A percentile compares a stretch with the other conserved stretches of the same genome.
These are phyloP conservation scores for Triticum monococcum DNA, from an alignment of 176 grass and related monocot species.

Conservation along the genomic window DNA sequence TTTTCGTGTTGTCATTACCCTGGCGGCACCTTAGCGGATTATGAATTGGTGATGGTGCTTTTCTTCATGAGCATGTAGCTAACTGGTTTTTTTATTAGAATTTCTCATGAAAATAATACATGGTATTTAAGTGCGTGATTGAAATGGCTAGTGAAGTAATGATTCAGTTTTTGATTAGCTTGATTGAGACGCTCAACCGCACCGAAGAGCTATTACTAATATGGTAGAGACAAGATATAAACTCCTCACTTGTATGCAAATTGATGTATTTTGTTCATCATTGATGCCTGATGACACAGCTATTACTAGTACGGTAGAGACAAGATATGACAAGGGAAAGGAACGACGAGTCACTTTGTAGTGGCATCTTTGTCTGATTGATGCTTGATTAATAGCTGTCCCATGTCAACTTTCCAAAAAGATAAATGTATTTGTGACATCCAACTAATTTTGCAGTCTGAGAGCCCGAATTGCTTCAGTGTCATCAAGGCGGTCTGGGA, in stretches of 20 bases:
- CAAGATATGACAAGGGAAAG: not conserved
- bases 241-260: not conserved
- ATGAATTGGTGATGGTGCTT: no score
- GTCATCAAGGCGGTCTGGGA: constrained; percentile 89
- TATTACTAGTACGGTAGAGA: not conserved
- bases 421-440: not conserved
- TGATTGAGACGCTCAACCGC: not conserved
- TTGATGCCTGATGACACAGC: not conserved
- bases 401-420: not conserved
- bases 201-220: not conserved
- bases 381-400: not conserved
- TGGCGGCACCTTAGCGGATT: not conserved
- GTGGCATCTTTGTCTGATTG: constrained; percentile 6
- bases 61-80: no score
- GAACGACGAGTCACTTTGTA: not conserved
- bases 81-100: no score
- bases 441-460: constrained; percentile 54
- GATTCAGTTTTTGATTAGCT: not conserved
- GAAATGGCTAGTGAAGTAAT: not conserved
- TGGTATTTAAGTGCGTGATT: not conserved
- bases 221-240: not conserved
- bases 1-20: not conserved
- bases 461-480: constrained; percentile 78
- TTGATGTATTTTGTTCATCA: not conserved
- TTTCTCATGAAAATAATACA: no score